phyloP scores from a whole-genome alignment of 1,284 basidiomycete genomes.

The Amylostereum chailletii region DNA sequence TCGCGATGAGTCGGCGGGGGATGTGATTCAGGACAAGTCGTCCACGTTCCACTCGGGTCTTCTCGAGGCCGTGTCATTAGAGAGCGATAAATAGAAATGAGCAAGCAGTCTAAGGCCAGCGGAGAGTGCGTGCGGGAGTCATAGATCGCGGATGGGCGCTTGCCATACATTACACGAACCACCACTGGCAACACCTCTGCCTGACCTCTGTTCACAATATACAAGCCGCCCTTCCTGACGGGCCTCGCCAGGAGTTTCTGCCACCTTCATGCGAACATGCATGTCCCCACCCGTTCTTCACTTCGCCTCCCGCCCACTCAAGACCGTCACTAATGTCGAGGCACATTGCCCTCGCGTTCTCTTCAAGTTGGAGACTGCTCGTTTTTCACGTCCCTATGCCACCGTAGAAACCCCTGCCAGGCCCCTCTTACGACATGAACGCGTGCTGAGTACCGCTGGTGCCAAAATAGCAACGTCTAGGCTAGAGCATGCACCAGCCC shows the following conservation, averaged over 20 bases:
- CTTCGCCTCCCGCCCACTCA: background rate
- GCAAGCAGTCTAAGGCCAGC: background rate
- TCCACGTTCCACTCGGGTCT: background rate
- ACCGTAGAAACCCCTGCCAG: background rate
- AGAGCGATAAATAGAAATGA: background rate
- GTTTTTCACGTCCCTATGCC: background rate
- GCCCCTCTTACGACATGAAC: background rate
- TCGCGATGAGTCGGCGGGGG: background rate
- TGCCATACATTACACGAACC: background rate
- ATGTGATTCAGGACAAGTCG: background rate
- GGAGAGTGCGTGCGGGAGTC: background rate
- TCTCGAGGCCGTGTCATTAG: background rate
- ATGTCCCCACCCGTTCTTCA: background rate
- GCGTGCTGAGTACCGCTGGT: too few relatives aligned
- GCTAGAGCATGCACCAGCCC: constrained; percentile 1
- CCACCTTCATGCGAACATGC: background rate
- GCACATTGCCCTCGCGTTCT: background rate
- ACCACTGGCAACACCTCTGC: background rate
- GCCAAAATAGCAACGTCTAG: background rate
- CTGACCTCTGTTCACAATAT: background rate
- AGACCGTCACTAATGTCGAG: background rate
- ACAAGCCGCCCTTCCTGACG: too few relatives aligned
- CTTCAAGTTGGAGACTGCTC: background rate
- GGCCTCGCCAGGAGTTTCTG: too few relatives aligned
- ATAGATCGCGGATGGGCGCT: background rate